Evolutionary conservation across 1,284 basidiomycete species (phyloP).

Genomic region (Leccinum griseonigrum): DNA sequence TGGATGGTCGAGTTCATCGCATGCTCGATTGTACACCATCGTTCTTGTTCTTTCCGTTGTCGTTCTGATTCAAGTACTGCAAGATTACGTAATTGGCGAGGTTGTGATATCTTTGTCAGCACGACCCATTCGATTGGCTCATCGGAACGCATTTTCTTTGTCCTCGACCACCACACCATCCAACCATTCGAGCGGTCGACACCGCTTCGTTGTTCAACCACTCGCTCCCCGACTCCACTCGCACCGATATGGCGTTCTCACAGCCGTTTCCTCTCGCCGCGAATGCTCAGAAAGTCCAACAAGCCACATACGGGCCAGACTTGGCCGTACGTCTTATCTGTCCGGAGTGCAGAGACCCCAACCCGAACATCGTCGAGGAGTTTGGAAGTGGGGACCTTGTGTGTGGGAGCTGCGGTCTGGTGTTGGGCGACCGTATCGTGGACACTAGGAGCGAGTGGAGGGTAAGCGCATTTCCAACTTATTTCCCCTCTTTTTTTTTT

Average conservation of each 20-base stretch:
- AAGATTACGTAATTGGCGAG: no score
- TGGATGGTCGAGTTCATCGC: slow-evolving; percentile 70
- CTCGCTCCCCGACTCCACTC: slow-evolving; percentile 19
- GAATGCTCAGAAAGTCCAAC: slow-evolving; percentile 45
- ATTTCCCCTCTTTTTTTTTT: slow-evolving; percentile 3
- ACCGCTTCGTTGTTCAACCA: slow-evolving; percentile 10
- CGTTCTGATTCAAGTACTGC: no score
- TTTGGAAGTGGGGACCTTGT: slow-evolving; percentile 98
- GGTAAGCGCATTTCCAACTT: slow-evolving; percentile 52
- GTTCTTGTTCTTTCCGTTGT: slow-evolving; percentile 82
- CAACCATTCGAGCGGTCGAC: slow-evolving; percentile 16
- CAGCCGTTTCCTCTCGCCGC: slow-evolving; percentile 75
- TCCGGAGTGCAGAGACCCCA: slow-evolving; percentile 91
- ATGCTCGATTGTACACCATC: slow-evolving; percentile 80
- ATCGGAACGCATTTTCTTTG: slow-evolving; percentile 15
- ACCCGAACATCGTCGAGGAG: slow-evolving; percentile 94
- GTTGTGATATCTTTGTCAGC: slow-evolving; percentile 24
- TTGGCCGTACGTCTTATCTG: slow-evolving; percentile 90
- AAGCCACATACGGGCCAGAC: slow-evolving; percentile 72
- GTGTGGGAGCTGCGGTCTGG: slow-evolving; percentile 94
- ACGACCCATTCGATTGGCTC: slow-evolving; percentile 12
- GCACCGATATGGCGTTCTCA: slow-evolving; percentile 44
- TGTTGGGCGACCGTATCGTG: slow-evolving; percentile 94
- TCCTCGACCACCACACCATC: slow-evolving; percentile 18
- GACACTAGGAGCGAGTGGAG: slow-evolving; percentile 98